These are phyloP conservation scores for Pittosporum tobira DNA, from an alignment of 129 eudicot species.

Conservation along the genomic window DNA sequence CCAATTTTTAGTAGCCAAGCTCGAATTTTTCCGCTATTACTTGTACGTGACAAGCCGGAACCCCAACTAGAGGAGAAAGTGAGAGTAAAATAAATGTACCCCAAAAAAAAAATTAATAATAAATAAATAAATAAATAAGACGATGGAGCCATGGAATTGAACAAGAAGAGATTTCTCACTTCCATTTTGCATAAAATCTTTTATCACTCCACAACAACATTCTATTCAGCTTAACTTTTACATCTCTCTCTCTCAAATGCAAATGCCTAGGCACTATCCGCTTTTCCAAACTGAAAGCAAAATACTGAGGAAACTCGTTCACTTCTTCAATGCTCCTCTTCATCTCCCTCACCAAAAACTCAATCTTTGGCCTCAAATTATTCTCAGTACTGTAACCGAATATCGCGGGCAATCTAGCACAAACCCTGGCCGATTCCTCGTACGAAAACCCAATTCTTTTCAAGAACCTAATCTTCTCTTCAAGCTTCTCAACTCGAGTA, in stretches of 20 bases:
- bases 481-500: conserved; percentile 35
- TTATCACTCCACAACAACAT: conserved; percentile 51
- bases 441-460: conserved; percentile 31
- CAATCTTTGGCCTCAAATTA: conserved; percentile 37
- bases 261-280: conserved; percentile 39
- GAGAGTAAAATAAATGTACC: too few relatives aligned
- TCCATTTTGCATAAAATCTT: conserved; percentile 52
- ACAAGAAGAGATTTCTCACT: conserved; percentile 11
- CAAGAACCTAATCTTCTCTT: conserved; percentile 34
- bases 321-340: conserved; percentile 39
- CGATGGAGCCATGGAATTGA: not conserved
- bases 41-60: too few relatives aligned
- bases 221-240: conserved; percentile 30
- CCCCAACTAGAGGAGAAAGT: too few relatives aligned
- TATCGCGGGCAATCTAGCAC: conserved; percentile 56
- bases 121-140: too few relatives aligned
- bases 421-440: conserved; percentile 30
- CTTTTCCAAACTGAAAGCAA: conserved; percentile 45
- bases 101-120: too few relatives aligned
- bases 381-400: conserved; percentile 46
- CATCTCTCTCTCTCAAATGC: conserved; percentile 44
- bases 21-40: too few relatives aligned
- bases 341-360: conserved; percentile 45
- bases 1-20: too few relatives aligned
- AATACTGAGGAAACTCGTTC: conserved; percentile 54